phyloP scores from a whole-genome alignment of 2,329 filamentous ascomycete genomes.

The Cytospora piceae region DNA sequence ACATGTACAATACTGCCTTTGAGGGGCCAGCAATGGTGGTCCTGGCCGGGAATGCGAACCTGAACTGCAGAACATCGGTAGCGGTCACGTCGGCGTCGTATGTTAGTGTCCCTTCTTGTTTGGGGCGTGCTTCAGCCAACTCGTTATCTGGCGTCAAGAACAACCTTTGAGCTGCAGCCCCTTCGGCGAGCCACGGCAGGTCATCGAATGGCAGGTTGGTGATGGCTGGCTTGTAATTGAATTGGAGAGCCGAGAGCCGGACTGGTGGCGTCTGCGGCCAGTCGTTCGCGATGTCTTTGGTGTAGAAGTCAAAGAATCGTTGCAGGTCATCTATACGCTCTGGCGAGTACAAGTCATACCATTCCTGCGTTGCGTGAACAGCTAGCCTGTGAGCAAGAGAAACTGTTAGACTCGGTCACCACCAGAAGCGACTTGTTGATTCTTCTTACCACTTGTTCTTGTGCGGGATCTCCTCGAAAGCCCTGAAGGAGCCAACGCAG shows the following conservation, averaged over 20 bases:
- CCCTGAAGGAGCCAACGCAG: constrained; percentile 37
- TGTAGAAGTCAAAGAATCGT: constrained; percentile 50
- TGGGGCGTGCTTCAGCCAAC: too few species aligned
- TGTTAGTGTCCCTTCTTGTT: too few species aligned
- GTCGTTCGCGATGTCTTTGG: constrained; percentile 47
- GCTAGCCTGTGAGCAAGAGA: constrained; percentile 39
- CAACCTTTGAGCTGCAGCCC: too few species aligned
- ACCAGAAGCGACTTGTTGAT: too few species aligned
- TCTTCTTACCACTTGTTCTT: constrained; percentile 43
- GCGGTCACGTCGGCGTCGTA: too few species aligned
- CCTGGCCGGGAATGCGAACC: constrained; percentile 40
- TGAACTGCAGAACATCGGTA: constrained; percentile 36
- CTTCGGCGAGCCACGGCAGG: too few species aligned
- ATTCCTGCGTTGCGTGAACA: constrained; percentile 47
- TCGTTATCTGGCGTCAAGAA: too few species aligned
- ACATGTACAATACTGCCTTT: constrained; percentile 47
- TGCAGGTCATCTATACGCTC: constrained; percentile 43
- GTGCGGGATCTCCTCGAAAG: constrained; percentile 42
- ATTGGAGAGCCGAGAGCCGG: constrained; percentile 42
- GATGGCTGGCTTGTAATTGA: too few species aligned
- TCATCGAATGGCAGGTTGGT: too few species aligned
- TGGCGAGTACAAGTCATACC: constrained; percentile 47
- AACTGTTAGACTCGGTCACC: too few species aligned
- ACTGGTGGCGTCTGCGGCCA: constrained; percentile 51
- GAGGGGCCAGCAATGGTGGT: constrained; percentile 44